Base-by-base conservation (phyloP, 768 basidiomycete genomes). In the Galerina marginata region DNA sequence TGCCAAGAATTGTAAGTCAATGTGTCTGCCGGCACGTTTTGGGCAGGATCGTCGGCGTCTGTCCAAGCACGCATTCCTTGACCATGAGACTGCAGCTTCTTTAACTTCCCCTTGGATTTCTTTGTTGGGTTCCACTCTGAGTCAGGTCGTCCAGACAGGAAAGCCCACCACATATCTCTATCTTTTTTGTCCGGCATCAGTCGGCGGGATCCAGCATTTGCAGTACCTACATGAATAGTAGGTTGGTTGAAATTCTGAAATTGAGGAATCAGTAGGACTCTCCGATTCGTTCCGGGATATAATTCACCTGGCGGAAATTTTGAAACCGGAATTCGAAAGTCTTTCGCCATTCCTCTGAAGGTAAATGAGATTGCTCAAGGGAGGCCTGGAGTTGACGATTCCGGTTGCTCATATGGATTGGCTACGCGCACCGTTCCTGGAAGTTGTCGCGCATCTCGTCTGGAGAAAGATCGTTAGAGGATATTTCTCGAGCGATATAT, bases 141-240 rank as follows among this genome's bases (percentile, higher is more conserved):
- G 67, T 86, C 83, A n/a, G 90, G 86, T 63, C 78, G 78, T 37
- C 91, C 92, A 46, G 84, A 77, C 5, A 94, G 73, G 64, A 87
- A 94, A 14, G 82, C 81, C 92, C 92, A 93, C 92, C 92, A 94
- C 15, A 78, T 73, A 62, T 91, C 89, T 56, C 92, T 81, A 59
- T 91, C 86, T 68, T 83, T 87, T 69, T 82, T 88, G 51, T 90
- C 87, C 25, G 92, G 92, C 61, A 92, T 81, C 43, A 80, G 58
- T 61, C 75, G 81, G 14, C 61, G 71, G 46, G 60, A 50, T 26
- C 51, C 61, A 26, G 69, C 67, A 56, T 71, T 67, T 48, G 71
- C 63, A 56, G 74, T 60, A 53, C 77, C 74, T 45, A 85, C 79
- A 63, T 79, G 74, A 39, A 84, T 82, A 2, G 86, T 86, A 16